Percentiles rank a stretch among this genome's conserved stretches.
These are phyloP conservation scores for Penicillium sp. DNA, from an alignment of 2,329 filamentous ascomycete genomes.

Conservation along the genomic window DNA sequence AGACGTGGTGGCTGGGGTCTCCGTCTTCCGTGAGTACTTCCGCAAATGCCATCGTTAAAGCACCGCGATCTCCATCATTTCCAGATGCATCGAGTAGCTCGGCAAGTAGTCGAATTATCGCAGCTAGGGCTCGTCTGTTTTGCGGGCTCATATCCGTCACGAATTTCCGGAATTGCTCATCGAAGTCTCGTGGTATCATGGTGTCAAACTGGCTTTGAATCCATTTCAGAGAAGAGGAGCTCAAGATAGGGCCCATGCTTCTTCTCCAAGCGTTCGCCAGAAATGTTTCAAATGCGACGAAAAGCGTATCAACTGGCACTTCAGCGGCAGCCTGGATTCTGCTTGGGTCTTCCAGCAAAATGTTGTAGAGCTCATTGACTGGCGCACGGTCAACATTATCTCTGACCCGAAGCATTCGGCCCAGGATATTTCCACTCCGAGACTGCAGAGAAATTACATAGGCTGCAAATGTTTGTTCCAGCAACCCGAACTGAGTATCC, in stretches of 20 bases:
- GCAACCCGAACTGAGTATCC: slow-evolving; percentile 65
- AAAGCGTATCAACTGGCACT: slow-evolving; percentile 77
- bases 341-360: slow-evolving; percentile 77
- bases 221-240: slow-evolving; percentile 66
- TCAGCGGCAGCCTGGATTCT: slow-evolving; percentile 75
- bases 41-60: slow-evolving; percentile 82
- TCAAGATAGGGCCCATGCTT: slow-evolving; percentile 81
- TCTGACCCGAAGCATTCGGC: slow-evolving; percentile 70
- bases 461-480: slow-evolving; percentile 82
- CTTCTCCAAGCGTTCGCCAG: slow-evolving; percentile 83
- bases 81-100: slow-evolving; percentile 86
- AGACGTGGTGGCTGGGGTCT: slow-evolving; percentile 79
- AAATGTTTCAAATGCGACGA: slow-evolving; percentile 92
- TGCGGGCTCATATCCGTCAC: slow-evolving; percentile 57
- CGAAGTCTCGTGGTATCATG: slow-evolving; percentile 50
- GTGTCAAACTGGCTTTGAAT: slow-evolving; percentile 60
- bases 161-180: slow-evolving; percentile 57
- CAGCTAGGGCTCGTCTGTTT: slow-evolving; percentile 73
- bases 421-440: slow-evolving; percentile 83
- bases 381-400: slow-evolving; percentile 70
- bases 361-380: slow-evolving; percentile 89
- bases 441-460: slow-evolving; percentile 80
- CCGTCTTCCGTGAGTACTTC: slow-evolving; percentile 79
- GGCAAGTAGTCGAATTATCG: slow-evolving; percentile 79
- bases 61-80: slow-evolving; percentile 87